Conservation (phyloP, 164 flowering plant genomes). For the Santalum album region DNA sequence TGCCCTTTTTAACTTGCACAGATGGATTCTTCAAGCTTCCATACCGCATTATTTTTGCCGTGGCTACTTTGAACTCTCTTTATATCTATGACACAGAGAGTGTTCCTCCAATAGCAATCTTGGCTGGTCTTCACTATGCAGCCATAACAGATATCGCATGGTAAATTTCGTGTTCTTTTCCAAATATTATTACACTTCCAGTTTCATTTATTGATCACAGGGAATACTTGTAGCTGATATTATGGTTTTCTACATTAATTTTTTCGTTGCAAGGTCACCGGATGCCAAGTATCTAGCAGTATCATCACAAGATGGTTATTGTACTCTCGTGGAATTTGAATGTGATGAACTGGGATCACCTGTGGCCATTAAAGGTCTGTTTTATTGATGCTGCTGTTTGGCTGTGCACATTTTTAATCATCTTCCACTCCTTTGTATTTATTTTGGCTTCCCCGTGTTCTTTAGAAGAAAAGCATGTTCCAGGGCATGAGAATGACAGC, state of each 20-base stretch:
- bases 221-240: background rate
- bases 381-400: background rate
- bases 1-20: conserved; percentile 20
- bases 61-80: conserved; percentile 85
- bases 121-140: conserved; percentile 96
- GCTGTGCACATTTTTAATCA: too few relatives aligned
- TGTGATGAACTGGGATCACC: conserved; percentile 74
- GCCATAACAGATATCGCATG: conserved; percentile 94
- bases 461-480: conserved; percentile 20
- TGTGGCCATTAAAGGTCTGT: conserved; percentile 40
- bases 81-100: conserved; percentile 91
- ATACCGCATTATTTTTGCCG: conserved; percentile 78
- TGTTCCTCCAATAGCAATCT: conserved; percentile 66
- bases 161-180: conserved; percentile 24
- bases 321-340: conserved; percentile 77
- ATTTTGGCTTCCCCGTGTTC: background rate
- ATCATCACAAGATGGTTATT: conserved; percentile 94
- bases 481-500: conserved; percentile 18
- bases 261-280: conserved; percentile 55
- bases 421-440: background rate
- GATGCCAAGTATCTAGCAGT: conserved; percentile 60
- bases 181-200: background rate
- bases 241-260: background rate
- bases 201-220: background rate
- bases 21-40: conserved; percentile 79